A percentile compares a stretch with the other conserved stretches of the same genome.
phyloP scores from a whole-genome alignment of 169 alveolate species.

The Cryptosporidium viatorum region DNA sequence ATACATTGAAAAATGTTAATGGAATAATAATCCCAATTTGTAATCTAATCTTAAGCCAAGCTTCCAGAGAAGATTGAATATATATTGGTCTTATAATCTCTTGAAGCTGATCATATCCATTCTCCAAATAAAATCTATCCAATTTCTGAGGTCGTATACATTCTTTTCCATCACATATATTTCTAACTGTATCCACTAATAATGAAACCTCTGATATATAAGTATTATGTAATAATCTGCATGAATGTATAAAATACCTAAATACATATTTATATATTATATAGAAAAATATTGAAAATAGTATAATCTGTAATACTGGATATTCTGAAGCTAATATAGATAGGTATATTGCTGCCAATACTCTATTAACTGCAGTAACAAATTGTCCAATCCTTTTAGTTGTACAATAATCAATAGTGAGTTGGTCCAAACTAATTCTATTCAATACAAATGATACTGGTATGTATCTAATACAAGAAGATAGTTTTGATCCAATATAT shows the following conservation, averaged over 20 bases:
- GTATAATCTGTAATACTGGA: conserved; percentile 3
- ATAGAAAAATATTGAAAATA: conserved; percentile 4
- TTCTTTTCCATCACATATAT: conserved; percentile 72
- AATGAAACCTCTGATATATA: conserved; percentile 60
- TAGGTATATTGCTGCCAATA: conserved; percentile 30
- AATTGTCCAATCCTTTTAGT: conserved; percentile 67
- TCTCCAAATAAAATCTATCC: conserved; percentile 33
- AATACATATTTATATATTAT: conserved; percentile 23
- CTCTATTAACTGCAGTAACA: conserved; percentile 55
- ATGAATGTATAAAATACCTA: conserved; percentile 59
- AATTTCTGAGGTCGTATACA: conserved; percentile 57
- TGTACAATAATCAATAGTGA: conserved; percentile 62
- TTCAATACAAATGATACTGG: conserved; percentile 71
- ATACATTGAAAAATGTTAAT: conserved; percentile 41
- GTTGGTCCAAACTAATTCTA: conserved; percentile 55
- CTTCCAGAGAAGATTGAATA: conserved; percentile 60
- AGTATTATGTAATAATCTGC: conserved; percentile 56
- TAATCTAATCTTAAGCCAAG: conserved; percentile 52
- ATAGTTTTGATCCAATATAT: conserved; percentile 56
- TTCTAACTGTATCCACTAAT: conserved; percentile 51
- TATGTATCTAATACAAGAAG: conserved; percentile 50
- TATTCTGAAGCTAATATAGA: conserved; percentile 50
- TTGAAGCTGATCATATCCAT: conserved; percentile 52
- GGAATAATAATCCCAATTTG: conserved; percentile 69
- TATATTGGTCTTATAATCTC: conserved; percentile 47